These are phyloP conservation scores for Bonia amplexicaulis DNA, from an alignment of 176 grass and related monocot species.

Conservation along the genomic window DNA sequence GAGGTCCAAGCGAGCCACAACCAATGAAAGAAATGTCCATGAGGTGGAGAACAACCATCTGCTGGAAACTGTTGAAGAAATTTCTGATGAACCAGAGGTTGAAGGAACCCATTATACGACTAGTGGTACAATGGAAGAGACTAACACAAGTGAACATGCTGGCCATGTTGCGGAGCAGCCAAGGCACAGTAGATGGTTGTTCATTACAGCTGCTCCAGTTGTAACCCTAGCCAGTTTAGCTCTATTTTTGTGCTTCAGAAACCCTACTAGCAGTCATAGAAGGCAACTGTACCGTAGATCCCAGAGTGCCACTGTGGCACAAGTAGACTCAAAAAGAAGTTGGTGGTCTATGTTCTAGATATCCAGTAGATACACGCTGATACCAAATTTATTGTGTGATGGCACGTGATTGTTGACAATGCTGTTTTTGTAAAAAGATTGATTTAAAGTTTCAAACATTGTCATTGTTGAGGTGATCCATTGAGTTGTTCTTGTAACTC, in stretches of 20 bases:
- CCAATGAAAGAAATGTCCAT: conserved; percentile 25
- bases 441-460: conserved; percentile 1
- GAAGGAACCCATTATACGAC: conserved; percentile 18
- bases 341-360: conserved; percentile 90
- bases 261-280: conserved; percentile 28
- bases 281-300: conserved; percentile 35
- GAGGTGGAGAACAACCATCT: not conserved
- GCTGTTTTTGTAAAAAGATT: conserved; percentile 8
- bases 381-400: not conserved
- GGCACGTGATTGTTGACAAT: not conserved
- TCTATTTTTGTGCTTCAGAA: conserved; percentile 80
- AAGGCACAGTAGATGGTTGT: conserved; percentile 46
- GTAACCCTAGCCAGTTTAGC: conserved; percentile 73
- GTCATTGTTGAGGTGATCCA: not conserved
- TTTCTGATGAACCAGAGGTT: conserved; percentile 42
- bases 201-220: conserved; percentile 62
- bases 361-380: not conserved
- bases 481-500: not conserved
- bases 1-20: conserved; percentile 41
- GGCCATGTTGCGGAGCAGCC: conserved; percentile 22
- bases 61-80: conserved; percentile 31
- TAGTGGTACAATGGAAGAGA: conserved; percentile 13
- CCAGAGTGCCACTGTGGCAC: conserved; percentile 14
- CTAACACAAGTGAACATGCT: conserved; percentile 8
- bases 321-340: conserved; percentile 51